Evolutionary conservation across 2,329 filamentous ascomycete species (phyloP).

Genomic region (Pestalotiopsis sp.): DNA sequence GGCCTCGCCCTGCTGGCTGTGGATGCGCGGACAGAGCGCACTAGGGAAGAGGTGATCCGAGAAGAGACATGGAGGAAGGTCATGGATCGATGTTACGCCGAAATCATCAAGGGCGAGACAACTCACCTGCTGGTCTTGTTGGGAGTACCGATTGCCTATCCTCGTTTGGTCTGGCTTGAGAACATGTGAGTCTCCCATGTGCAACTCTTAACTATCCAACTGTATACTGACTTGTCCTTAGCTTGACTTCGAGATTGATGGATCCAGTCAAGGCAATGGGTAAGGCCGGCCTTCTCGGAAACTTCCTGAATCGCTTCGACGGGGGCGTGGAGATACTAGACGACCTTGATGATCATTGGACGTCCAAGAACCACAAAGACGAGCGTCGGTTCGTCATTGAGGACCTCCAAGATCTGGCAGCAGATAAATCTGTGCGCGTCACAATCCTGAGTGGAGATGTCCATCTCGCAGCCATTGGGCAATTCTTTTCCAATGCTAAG

Average conservation of each 20-base stretch:
- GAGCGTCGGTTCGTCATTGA: conserved; percentile 87
- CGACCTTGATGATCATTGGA: conserved; percentile 96
- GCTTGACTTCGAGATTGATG: conserved; percentile 81
- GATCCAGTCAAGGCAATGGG: conserved; percentile 88
- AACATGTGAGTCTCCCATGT: conserved; percentile 57
- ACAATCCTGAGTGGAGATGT: conserved; percentile 95
- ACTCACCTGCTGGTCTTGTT: conserved; percentile 89
- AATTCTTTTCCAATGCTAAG: conserved; percentile 93
- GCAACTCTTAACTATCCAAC: neutral
- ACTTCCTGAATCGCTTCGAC: conserved; percentile 85
- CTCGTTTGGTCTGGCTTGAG: conserved; percentile 73
- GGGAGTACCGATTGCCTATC: conserved; percentile 83
- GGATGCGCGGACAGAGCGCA: conserved; percentile 90
- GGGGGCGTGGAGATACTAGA: conserved; percentile 90
- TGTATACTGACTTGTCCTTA: conserved; percentile 41
- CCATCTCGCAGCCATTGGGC: conserved; percentile 87
- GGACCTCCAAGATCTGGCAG: conserved; percentile 90
- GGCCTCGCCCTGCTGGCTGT: conserved; percentile 82
- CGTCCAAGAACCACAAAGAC: conserved; percentile 88
- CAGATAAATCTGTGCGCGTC: conserved; percentile 87
- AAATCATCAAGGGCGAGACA: conserved; percentile 81
- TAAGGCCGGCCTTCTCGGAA: conserved; percentile 77
- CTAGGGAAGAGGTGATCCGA: conserved; percentile 77
- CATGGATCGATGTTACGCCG: conserved; percentile 81
- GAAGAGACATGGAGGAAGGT: conserved; percentile 84